Conservation (phyloP, 169 alveolate genomes). For the Plasmodium berghei region DNA sequence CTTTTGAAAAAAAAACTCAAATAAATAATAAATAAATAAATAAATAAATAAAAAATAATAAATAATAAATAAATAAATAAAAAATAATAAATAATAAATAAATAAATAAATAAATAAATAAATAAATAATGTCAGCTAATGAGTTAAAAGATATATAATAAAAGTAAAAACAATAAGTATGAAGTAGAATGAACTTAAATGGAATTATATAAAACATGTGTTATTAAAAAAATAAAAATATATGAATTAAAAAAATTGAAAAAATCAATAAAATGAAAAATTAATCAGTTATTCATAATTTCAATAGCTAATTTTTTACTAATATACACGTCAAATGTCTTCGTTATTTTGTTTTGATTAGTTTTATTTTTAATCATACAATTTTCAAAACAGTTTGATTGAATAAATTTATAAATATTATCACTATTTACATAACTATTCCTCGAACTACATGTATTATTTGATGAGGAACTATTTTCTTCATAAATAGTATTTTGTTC, state of each 20-base stretch:
- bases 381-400: conserved; percentile 35
- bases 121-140: too few species aligned
- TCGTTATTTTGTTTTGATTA: conserved; percentile 1
- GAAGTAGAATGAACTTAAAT: neutral
- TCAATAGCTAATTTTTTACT: conserved; percentile 64
- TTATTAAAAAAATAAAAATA: neutral
- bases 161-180: too few species aligned
- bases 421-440: conserved; percentile 37
- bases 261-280: conserved; percentile 19
- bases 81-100: too few species aligned
- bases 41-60: too few species aligned
- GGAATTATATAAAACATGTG: neutral
- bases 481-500: neutral
- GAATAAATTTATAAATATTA: conserved; percentile 47
- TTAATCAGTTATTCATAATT: conserved; percentile 49
- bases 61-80: too few species aligned
- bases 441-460: neutral
- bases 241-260: neutral
- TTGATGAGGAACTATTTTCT: neutral
- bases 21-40: too few species aligned
- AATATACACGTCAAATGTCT: conserved; percentile 39
- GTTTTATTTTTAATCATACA: conserved; percentile 19
- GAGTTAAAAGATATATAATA: too few species aligned
- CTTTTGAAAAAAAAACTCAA: neutral
- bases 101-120: too few species aligned